Conservation (phyloP, 176 grass and related monocot genomes). For the Triticum urartu region DNA sequence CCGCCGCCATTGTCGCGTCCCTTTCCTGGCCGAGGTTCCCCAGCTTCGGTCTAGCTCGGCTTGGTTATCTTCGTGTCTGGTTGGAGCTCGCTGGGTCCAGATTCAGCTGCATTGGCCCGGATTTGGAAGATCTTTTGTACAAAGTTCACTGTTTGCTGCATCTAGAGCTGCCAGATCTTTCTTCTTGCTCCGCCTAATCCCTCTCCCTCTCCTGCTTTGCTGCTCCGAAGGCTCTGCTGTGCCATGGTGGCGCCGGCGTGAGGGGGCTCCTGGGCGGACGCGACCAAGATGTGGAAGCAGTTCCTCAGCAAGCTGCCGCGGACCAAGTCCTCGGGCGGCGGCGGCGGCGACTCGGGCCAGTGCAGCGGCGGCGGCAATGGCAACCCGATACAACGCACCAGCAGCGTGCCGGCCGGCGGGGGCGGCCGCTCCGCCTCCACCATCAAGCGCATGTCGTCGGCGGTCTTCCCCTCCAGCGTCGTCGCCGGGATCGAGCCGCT, state of each 20-base stretch:
- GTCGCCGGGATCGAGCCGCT: constrained; percentile 89
- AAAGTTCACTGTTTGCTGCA: not conserved
- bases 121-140: constrained; percentile 3
- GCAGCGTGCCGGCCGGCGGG: constrained; percentile 31
- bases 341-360: constrained; percentile 43
- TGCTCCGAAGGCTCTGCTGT: not conserved
- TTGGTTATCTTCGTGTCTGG: not conserved
- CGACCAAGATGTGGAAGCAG: constrained; percentile 79
- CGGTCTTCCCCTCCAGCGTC: constrained; percentile 87
- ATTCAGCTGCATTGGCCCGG: constrained; percentile 42
- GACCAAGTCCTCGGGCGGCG: constrained; percentile 53
- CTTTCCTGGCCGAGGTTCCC: constrained; percentile 10
- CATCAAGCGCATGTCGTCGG: constrained; percentile 92
- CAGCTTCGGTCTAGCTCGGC: not conserved
- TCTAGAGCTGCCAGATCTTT: constrained; percentile 1
- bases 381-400: constrained; percentile 51
- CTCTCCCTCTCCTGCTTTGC: not conserved
- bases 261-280: not conserved
- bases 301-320: constrained; percentile 90
- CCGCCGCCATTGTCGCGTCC: not conserved
- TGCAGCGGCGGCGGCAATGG: constrained; percentile 39
- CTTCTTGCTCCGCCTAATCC: not conserved
- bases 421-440: constrained; percentile 44
- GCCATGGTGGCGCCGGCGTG: constrained; percentile 26
- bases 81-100: constrained; percentile 8